Evolutionary conservation across 139 green algal genomes (phyloP).

Genomic region (Chlamydomonas asymmetrica): DNA sequence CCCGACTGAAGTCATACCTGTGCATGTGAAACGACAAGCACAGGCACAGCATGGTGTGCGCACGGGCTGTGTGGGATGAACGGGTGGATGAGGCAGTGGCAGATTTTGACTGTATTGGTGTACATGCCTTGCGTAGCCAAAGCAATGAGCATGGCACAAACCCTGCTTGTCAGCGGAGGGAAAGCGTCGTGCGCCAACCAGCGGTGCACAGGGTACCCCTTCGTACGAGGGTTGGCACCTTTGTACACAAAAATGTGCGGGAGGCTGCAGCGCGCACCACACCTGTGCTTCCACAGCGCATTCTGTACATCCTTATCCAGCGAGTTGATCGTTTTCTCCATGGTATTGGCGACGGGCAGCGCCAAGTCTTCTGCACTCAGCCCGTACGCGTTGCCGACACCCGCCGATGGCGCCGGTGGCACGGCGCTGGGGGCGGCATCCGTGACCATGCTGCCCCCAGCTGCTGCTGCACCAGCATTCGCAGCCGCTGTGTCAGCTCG

Average conservation of each 20-base stretch:
- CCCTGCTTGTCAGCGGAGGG: background rate
- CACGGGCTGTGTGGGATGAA: background rate
- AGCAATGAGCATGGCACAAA: background rate
- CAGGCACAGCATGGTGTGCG: background rate
- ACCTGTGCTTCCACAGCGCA: constrained; percentile 45
- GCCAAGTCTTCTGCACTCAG: background rate
- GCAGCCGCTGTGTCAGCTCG: constrained; percentile 1
- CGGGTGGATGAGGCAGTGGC: background rate
- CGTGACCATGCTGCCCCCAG: background rate
- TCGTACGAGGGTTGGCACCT: background rate
- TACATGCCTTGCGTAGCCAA: background rate
- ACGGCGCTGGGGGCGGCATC: constrained; percentile 9
- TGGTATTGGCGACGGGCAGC: constrained; percentile 3
- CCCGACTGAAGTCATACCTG: constrained; percentile 66
- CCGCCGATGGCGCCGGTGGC: background rate
- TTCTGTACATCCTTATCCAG: constrained; percentile 37
- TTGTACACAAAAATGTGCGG: background rate
- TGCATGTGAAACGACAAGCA: constrained; percentile 17
- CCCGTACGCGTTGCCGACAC: background rate
- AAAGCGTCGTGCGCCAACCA: background rate
- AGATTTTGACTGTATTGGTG: background rate
- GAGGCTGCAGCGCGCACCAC: background rate
- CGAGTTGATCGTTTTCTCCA: constrained; percentile 29
- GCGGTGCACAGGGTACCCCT: background rate
- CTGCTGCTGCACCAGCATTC: background rate